Conservation (phyloP, 1,139 yeast genomes). For the Pneumocystis oryctolagi region DNA sequence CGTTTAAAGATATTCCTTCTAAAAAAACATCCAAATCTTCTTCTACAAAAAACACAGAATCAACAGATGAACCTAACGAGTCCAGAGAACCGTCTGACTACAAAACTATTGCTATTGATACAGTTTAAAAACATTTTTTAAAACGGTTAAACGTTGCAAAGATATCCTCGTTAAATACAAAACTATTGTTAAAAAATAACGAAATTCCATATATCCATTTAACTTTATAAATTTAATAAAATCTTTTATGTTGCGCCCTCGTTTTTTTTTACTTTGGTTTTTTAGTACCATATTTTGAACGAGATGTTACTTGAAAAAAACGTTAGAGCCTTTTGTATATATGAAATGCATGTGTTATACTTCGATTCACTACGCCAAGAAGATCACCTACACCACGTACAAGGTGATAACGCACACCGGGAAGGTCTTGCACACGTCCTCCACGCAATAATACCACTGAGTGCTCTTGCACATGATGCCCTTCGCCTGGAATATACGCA, state of each 20-base stretch:
- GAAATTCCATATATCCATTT: background rate
- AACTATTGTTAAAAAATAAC: too few species aligned
- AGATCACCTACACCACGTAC: slow-evolving; percentile 89
- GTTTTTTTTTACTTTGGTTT: background rate
- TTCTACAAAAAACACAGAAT: background rate
- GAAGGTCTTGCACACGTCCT: slow-evolving; percentile 94
- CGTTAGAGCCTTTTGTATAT: slow-evolving; percentile 46
- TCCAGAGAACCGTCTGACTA: background rate
- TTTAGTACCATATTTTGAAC: background rate
- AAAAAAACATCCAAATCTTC: background rate
- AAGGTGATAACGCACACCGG: slow-evolving; percentile 91
- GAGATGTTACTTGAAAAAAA: background rate
- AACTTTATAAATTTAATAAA: too few species aligned
- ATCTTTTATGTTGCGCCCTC: background rate
- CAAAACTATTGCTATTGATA: too few species aligned
- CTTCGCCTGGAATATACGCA: slow-evolving; percentile 96
- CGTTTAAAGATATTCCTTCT: background rate
- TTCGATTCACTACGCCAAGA: slow-evolving; percentile 88
- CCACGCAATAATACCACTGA: slow-evolving; percentile 92
- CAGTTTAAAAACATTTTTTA: too few species aligned
- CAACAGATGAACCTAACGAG: background rate
- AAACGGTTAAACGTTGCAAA: too few species aligned
- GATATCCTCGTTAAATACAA: too few species aligned
- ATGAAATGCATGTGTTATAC: slow-evolving; percentile 78
- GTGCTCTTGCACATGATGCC: slow-evolving; percentile 97